Base-by-base conservation (phyloP, 768 basidiomycete species). In the Amanita fuliginea region DNA sequence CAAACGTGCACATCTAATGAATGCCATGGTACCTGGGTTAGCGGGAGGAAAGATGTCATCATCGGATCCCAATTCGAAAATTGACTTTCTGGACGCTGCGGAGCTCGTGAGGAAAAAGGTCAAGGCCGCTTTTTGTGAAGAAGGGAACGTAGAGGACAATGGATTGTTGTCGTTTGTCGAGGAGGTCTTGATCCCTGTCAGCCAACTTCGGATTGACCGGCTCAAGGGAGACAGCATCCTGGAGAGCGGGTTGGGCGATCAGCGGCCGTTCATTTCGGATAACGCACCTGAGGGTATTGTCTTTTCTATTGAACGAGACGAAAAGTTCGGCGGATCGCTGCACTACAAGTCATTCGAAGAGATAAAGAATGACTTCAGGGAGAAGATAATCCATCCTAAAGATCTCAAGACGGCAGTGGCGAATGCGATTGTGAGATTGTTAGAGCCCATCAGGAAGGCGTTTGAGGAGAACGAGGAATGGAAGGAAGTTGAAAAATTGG, bases 1-100 rank as follows among this genome's bases (percentile, higher is more conserved):
- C 46, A 97, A 96, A 66, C 90, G 95, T 30, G 88, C 94, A 0
- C 96, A 99, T 64, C 74, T 99, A 40, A 99, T 99, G 96, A 99
- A 97, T 67, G 72, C 78, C 30, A 98, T 98, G 94, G 91, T 98
- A 0, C 93, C 94, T 26, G 93, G 94, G 39, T 75, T 96, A 30
- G 82, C 83, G 37, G 94, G 94, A 28, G 89, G 91, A 14, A 99
- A 99, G 63, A 98, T 99, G 96, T 96, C 93, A 13, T 85, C 93
- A 1, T 98, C 95, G 1, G 95, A 98, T 57, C 92, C 92, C 26
- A 90, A 96, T 63, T 93, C 88, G 54, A 99, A 99, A 67, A 95
- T 98, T 63, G 96, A 99, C 69, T 90, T 98, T 66, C 81, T 99
- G 54, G 95, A 98, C 64, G 63, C 80, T 3, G 82, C 93, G 0